Evolutionary conservation across 169 alveolate species (phyloP), one percentile per base, ranked within the genome.

Genomic region (Cryptosporidium xiaoi): DNA sequence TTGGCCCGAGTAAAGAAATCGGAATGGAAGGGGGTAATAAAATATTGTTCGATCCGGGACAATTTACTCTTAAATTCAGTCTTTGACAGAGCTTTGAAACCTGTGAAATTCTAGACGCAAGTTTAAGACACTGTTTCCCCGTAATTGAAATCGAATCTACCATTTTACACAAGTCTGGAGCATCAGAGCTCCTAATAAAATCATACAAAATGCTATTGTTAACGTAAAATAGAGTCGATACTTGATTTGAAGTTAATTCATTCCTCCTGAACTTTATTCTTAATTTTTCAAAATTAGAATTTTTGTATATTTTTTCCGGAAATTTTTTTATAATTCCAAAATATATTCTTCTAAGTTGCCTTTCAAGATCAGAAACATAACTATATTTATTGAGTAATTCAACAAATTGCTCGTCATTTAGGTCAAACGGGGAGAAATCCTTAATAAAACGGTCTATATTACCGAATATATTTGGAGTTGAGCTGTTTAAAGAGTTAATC

Each of bases 71-170:
- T 18, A 7, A 56, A 40, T 58, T 77, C 8, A 77, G 27, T 18
- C 71, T 77, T n/a, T 50, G 60, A 40, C 77, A 77, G 36, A 77
- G 56, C n/a, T 31, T 60, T 16, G 71, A 60, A 18, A 77, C 77
- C 40, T 77, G 87, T 4, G 87, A 60, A 27, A 77, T 77, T 60
- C 87, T 56, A 20, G 87, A 77, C 3, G 71, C 87, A 2, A 77
- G 51, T 77, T 77, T 77, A 40, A 77, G 71, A 44, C 71, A 60
- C 20, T 29, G 77, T 13, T 27, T 77, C 56, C 64, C 87, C 13
- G 66, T 77, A 29, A 24, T 20, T 18, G 31, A 12, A 24, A 77
- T 34, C 18, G 48, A 62, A 13, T 58, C 66, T 27, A 15, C 2
- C 0, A 77, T 24, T 33, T 33, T 12, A 13, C 40, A 24, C 18